phyloP scores from a whole-genome alignment of 1,284 basidiomycete genomes.

The Puccinia horiana region DNA sequence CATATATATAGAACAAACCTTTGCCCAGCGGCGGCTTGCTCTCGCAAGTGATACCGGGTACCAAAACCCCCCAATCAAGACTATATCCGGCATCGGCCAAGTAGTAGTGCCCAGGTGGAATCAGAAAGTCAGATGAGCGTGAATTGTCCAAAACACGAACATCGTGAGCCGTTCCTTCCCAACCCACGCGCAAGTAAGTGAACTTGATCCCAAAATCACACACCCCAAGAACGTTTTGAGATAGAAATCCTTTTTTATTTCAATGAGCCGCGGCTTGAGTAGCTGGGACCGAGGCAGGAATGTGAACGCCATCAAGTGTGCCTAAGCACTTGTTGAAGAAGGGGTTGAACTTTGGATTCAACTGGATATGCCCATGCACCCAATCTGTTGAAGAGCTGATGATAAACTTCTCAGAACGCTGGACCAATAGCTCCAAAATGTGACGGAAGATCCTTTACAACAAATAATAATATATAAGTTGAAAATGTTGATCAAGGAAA shows the following conservation, averaged over 20 bases:
- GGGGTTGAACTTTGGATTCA: background rate
- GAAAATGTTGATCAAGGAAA: background rate
- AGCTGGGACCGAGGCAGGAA: background rate
- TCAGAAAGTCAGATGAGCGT: background rate
- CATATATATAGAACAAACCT: background rate
- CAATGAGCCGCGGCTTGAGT: background rate
- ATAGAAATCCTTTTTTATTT: slow-evolving; percentile 1
- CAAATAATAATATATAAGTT: background rate
- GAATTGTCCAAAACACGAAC: background rate
- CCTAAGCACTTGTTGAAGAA: slow-evolving; percentile 9
- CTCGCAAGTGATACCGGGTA: background rate
- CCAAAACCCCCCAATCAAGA: slow-evolving; percentile 1
- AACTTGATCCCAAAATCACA: background rate
- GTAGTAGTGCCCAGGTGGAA: background rate
- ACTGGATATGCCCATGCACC: background rate
- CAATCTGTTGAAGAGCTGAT: background rate
- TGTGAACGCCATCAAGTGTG: background rate
- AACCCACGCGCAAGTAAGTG: background rate
- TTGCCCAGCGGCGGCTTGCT: background rate
- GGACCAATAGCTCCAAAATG: background rate
- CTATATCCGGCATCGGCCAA: background rate
- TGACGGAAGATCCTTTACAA: background rate
- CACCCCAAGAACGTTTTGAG: slow-evolving; percentile 1
- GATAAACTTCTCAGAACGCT: background rate
- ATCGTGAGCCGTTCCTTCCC: slow-evolving; percentile 5